A percentile compares a stretch with the other conserved stretches of the same genome.
Conservation (phyloP, 768 basidiomycete species). For the Holtermanniella nyarrowii region DNA sequence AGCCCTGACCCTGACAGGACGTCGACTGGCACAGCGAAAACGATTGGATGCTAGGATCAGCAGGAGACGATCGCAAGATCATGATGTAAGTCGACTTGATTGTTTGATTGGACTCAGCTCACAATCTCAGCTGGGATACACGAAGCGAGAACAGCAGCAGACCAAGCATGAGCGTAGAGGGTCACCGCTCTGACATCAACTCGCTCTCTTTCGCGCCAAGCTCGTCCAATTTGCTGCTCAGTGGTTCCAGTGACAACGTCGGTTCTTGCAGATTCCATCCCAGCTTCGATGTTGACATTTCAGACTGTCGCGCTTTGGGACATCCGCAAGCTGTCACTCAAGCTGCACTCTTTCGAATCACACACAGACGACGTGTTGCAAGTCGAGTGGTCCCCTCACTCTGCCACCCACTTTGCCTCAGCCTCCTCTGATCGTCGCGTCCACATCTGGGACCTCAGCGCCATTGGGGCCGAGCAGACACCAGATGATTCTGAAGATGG, state of each 20-base stretch:
- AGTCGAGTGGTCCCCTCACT: constrained; percentile 89
- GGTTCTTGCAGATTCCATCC: constrained; percentile 11
- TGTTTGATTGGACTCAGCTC: not conserved
- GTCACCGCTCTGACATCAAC: constrained; percentile 83
- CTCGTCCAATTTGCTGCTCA: constrained; percentile 65
- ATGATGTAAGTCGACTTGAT: constrained; percentile 58
- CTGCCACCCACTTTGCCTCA: constrained; percentile 83
- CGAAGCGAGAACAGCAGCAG: constrained; percentile 53
- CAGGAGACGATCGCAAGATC: constrained; percentile 88
- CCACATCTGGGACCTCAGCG: constrained; percentile 86
- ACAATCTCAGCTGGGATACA: constrained; percentile 72
- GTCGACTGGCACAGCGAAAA: constrained; percentile 86
- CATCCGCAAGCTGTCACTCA: constrained; percentile 56
- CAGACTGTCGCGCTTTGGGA: constrained; percentile 87
- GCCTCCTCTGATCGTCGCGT: constrained; percentile 87
- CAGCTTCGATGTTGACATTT: not conserved
- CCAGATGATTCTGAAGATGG: constrained; percentile 98
- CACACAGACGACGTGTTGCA: constrained; percentile 93
- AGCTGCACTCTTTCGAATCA: constrained; percentile 79
- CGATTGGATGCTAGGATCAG: constrained; percentile 81
- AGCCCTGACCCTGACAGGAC: constrained; percentile 51
- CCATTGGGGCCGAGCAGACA: constrained; percentile 89
- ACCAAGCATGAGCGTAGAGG: constrained; percentile 62
- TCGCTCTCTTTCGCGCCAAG: constrained; percentile 82
- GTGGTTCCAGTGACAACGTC: constrained; percentile 90